Evolutionary conservation across 169 alveolate genomes (phyloP).

Genomic region (Eimeria tenella): DNA sequence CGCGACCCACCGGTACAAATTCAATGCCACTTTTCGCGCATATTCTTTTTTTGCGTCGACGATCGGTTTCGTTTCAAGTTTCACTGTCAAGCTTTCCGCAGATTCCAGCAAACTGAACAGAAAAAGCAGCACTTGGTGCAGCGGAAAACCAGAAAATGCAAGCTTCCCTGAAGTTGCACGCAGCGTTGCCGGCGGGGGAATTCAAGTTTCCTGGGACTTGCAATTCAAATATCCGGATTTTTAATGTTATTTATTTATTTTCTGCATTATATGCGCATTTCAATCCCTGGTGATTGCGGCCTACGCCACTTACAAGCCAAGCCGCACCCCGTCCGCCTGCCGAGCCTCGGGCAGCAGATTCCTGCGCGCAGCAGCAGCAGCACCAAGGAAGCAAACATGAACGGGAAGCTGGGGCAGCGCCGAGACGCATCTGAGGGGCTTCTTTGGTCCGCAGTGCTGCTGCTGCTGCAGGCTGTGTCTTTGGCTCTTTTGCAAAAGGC

Average conservation of each 20-base stretch:
- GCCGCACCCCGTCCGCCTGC: not conserved
- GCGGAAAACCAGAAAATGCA: too few relatives aligned
- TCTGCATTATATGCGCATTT: not conserved
- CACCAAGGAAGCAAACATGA: too few relatives aligned
- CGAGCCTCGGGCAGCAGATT: slow-evolving; percentile 9
- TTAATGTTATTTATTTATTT: too few relatives aligned
- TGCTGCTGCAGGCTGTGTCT: too few relatives aligned
- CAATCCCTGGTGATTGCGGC: not conserved
- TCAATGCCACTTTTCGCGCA: slow-evolving; percentile 65
- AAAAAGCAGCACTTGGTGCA: not conserved
- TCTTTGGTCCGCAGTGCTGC: too few relatives aligned
- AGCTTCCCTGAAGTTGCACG: not conserved
- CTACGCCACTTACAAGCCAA: not conserved
- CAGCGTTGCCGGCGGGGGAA: not conserved
- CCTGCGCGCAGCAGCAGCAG: not conserved
- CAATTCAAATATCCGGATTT: too few relatives aligned
- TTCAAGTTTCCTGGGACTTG: too few relatives aligned
- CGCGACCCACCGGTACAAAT: slow-evolving; percentile 41
- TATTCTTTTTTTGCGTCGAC: slow-evolving; percentile 65
- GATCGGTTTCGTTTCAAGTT: slow-evolving; percentile 42
- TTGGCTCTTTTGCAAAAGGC: too few relatives aligned
- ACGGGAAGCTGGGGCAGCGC: too few relatives aligned
- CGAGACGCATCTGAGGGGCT: too few relatives aligned
- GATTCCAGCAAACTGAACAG: slow-evolving; percentile 30
- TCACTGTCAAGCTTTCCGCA: slow-evolving; percentile 24